Percentiles rank a stretch among this genome's conserved stretches.
Conservation (phyloP, 2,329 filamentous ascomycete genomes). For the Colletotrichum costaricense region DNA sequence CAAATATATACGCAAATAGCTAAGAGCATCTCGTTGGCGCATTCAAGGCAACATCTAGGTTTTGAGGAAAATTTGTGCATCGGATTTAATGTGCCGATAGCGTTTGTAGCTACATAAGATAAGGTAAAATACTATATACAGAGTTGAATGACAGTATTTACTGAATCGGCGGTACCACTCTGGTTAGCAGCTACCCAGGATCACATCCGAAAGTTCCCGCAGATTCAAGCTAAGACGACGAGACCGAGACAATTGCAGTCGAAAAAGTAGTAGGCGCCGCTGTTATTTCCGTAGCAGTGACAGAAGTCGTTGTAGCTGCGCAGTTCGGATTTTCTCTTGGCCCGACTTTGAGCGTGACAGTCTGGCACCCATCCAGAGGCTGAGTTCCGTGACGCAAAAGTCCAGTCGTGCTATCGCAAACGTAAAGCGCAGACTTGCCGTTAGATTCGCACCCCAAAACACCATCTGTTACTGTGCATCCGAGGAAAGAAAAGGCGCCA, state of each 20-base stretch:
- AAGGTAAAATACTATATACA: no score
- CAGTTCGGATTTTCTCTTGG: background rate
- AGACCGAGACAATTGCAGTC: background rate
- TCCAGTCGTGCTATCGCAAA: background rate
- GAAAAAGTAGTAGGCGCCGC: background rate
- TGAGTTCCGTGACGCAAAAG: background rate
- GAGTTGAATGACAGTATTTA: no score
- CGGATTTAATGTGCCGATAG: no score
- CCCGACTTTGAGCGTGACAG: background rate
- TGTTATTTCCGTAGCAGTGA: background rate
- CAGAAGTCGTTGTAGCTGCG: background rate
- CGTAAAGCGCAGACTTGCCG: background rate
- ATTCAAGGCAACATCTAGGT: no score
- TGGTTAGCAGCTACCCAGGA: no score
- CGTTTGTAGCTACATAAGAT: no score
- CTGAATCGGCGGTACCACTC: no score
- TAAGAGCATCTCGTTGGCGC: no score
- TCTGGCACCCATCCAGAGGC: background rate
- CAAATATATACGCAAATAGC: no score
- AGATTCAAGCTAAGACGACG: no score
- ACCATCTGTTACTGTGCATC: background rate
- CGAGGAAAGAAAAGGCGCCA: background rate
- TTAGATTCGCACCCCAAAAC: background rate
- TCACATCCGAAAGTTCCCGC: no score
- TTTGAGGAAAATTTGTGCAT: no score